Conservation (phyloP, 768 basidiomycete species). For the Chlorophyllum brunneum region DNA sequence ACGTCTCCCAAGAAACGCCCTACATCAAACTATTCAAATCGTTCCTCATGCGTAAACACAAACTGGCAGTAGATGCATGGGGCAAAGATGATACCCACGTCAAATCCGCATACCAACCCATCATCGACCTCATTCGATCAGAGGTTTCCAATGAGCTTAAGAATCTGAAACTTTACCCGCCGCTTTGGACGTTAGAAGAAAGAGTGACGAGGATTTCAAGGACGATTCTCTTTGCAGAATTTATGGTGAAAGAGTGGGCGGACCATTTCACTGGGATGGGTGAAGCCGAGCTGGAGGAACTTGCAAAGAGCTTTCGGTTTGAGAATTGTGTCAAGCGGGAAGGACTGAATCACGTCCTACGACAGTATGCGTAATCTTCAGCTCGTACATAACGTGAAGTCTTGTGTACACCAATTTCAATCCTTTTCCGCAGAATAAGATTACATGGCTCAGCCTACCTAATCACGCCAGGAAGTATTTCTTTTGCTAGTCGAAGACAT, state of each 20-base stretch:
- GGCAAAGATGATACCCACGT: conserved; percentile 64
- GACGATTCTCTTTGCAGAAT: conserved; percentile 68
- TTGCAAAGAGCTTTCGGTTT: conserved; percentile 72
- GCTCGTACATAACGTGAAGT: too few species aligned
- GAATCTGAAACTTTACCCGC: conserved; percentile 50
- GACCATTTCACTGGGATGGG: conserved; percentile 59
- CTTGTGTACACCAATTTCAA: too few species aligned
- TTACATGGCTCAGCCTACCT: too few species aligned
- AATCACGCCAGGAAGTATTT: too few species aligned
- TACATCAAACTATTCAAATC: conserved; percentile 66
- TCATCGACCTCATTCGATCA: conserved; percentile 55
- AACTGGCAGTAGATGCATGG: conserved; percentile 74
- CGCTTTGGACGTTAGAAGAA: conserved; percentile 57
- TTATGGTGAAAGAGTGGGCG: conserved; percentile 69
- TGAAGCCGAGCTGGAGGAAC: conserved; percentile 57
- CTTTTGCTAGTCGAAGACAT: too few species aligned
- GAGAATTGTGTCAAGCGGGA: conserved; percentile 68
- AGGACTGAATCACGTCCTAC: conserved; percentile 55
- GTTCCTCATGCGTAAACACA: conserved; percentile 73
- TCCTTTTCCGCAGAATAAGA: too few species aligned
- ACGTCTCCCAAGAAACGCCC: conserved; percentile 59
- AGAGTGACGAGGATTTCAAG: conserved; percentile 63
- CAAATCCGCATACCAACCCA: conserved; percentile 57
- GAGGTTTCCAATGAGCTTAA: conserved; percentile 43
- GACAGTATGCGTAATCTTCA: conserved; percentile 32